These are phyloP conservation scores for Arachis hypogaea DNA, from an alignment of 306 rosid species.

Conservation along the genomic window DNA sequence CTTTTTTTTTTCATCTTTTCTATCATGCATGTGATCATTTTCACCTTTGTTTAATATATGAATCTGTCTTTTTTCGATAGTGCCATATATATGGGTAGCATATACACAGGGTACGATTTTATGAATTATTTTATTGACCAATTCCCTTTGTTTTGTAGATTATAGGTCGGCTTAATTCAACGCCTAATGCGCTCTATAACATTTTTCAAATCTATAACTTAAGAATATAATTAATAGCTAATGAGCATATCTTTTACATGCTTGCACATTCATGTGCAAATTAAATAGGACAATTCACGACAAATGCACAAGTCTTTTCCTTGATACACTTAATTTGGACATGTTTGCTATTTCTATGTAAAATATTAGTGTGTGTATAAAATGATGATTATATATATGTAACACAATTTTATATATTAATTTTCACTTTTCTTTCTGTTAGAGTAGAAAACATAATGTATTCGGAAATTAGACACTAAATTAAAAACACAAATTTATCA, in stretches of 20 bases:
- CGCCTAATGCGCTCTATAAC: constrained; percentile 4
- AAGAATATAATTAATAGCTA: neutral
- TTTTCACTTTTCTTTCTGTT: constrained; percentile 5
- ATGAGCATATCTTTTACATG: constrained; percentile 7
- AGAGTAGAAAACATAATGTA: constrained; percentile 8
- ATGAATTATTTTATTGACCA: constrained; percentile 28
- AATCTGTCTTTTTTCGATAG: constrained; percentile 24
- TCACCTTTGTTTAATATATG: neutral
- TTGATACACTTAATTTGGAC: constrained; percentile 34
- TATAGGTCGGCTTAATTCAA: constrained; percentile 38
- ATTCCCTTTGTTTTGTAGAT: constrained; percentile 18
- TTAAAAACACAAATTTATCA: too few species aligned
- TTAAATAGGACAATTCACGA: constrained; percentile 33
- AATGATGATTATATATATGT: neutral
- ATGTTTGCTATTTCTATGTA: neutral
- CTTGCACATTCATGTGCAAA: constrained; percentile 38
- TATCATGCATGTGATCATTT: neutral
- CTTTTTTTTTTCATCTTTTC: too few species aligned
- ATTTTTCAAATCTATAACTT: constrained; percentile 24
- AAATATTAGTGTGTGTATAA: constrained; percentile 1
- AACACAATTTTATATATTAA: neutral
- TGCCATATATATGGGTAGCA: constrained; percentile 23
- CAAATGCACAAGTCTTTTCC: constrained; percentile 30
- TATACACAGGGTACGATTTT: constrained; percentile 23
- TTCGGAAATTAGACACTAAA: neutral